These are phyloP conservation scores for Tricholoma matsutake DNA, from an alignment of 768 basidiomycete genomes.

Conservation along the genomic window DNA sequence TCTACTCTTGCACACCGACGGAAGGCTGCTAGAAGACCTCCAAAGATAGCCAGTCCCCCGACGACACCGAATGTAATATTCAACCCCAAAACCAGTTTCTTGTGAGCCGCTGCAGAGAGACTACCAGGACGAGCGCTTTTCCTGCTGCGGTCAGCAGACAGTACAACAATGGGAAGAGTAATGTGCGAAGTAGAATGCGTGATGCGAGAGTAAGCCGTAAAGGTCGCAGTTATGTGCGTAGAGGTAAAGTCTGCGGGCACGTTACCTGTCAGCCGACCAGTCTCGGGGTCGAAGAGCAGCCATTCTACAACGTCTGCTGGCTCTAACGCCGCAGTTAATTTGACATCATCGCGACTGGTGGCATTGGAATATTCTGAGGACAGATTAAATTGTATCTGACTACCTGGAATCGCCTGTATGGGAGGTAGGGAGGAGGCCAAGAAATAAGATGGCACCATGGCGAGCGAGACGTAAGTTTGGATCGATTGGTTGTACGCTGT, in stretches of 20 bases:
- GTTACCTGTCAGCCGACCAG: slow-evolving; percentile 49
- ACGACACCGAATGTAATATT: slow-evolving; percentile 60
- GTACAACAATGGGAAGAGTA: slow-evolving; percentile 47
- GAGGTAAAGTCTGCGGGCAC: slow-evolving; percentile 46
- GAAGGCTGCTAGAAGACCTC: slow-evolving; percentile 50
- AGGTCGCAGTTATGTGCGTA: slow-evolving; percentile 47
- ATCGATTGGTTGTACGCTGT: slow-evolving; percentile 69
- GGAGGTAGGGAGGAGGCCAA: slow-evolving; percentile 51
- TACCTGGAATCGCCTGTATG: slow-evolving; percentile 49
- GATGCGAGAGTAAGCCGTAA: slow-evolving; percentile 62
- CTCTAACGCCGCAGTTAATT: slow-evolving; percentile 52
- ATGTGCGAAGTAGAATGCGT: slow-evolving; percentile 75
- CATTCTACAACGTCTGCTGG: slow-evolving; percentile 47
- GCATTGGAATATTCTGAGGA: slow-evolving; percentile 53
- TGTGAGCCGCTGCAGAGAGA: slow-evolving; percentile 41
- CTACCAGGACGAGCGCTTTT: slow-evolving; percentile 32
- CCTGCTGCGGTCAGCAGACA: slow-evolving; percentile 35
- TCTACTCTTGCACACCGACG: slow-evolving; percentile 54
- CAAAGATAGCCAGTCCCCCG: slow-evolving; percentile 55
- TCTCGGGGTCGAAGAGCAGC: slow-evolving; percentile 48
- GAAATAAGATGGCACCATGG: slow-evolving; percentile 74
- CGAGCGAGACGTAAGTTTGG: slow-evolving; percentile 59
- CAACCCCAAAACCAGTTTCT: slow-evolving; percentile 53
- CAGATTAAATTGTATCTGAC: slow-evolving; percentile 52
- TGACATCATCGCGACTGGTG: slow-evolving; percentile 43